Evolutionary conservation across 2,329 filamentous ascomycete species (phyloP).

Genomic region (Aspergillus sergii): DNA sequence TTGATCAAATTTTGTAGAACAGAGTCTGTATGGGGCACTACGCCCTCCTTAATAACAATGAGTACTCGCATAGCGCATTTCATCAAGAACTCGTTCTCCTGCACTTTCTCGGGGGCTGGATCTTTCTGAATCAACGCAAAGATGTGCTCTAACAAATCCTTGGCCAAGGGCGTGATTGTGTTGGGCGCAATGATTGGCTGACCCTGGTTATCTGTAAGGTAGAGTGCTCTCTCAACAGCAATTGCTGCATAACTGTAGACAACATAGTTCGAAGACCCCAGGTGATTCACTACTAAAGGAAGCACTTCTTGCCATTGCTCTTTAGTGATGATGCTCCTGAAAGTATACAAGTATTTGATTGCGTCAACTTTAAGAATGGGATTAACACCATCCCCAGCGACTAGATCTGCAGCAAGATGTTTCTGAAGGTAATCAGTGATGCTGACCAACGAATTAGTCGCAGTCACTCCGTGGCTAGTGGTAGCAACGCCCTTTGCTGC

Average conservation of each 20-base stretch:
- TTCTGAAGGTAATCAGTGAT: constrained; percentile 95
- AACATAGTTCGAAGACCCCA: constrained; percentile 88
- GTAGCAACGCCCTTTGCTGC: constrained; percentile 90
- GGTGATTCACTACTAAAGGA: constrained; percentile 84
- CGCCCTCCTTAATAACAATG: constrained; percentile 86
- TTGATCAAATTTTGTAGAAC: constrained; percentile 82
- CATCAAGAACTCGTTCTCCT: constrained; percentile 99
- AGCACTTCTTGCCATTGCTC: constrained; percentile 91
- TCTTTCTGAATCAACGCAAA: constrained; percentile 91
- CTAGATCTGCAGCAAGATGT: constrained; percentile 84
- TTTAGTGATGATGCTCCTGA: constrained; percentile 90
- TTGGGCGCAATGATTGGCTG: constrained; percentile 77
- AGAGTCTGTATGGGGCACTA: constrained; percentile 71
- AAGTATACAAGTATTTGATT: constrained; percentile 96
- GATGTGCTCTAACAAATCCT: constrained; percentile 83
- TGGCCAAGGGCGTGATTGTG: constrained; percentile 78
- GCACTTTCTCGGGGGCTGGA: constrained; percentile 82
- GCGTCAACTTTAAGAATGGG: constrained; percentile 95
- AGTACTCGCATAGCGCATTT: constrained; percentile 97
- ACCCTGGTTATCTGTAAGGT: constrained; percentile 74
- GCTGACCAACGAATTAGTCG: constrained; percentile 82
- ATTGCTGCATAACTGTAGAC: constrained; percentile 98
- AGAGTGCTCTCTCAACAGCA: constrained; percentile 89
- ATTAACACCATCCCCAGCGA: constrained; percentile 68
- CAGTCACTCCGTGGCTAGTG: constrained; percentile 84